Conservation (phyloP, 495 filamentous ascomycete genomes). For the Penicillium parvum region DNA sequence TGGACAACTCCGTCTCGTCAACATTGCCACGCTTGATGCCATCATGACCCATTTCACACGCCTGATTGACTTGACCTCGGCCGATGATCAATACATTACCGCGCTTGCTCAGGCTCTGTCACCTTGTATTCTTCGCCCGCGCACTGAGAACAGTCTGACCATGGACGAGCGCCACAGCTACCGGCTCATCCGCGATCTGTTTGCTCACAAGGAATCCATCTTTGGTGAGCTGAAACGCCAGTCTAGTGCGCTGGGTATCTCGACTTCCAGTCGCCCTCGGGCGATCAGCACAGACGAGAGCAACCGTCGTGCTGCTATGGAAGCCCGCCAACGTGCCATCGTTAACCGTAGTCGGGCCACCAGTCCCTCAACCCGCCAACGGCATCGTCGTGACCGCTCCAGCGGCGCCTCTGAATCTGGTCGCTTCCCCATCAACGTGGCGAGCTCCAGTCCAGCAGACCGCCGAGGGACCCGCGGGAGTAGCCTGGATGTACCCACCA, state of each 20-base stretch:
- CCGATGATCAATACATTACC: constrained; percentile 80
- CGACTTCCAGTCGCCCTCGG: constrained; percentile 54
- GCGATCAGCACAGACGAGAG: constrained; percentile 95
- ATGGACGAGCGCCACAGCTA: constrained; percentile 94
- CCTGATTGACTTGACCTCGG: constrained; percentile 92
- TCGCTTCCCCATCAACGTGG: constrained; percentile 74
- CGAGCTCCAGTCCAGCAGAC: constrained; percentile 57
- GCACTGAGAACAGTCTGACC: constrained; percentile 78
- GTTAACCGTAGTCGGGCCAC: constrained; percentile 68
- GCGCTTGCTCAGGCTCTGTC: constrained; percentile 74
- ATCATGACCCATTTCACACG: constrained; percentile 98
- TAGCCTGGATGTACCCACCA: constrained; percentile 61
- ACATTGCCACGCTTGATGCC: constrained; percentile 97
- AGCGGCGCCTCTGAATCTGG: constrained; percentile 67
- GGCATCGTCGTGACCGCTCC: constrained; percentile 72
- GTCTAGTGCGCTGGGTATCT: constrained; percentile 54
- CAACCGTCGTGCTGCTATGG: constrained; percentile 88
- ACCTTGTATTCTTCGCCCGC: constrained; percentile 84
- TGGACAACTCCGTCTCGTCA: constrained; percentile 89
- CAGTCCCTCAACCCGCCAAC: constrained; percentile 63
- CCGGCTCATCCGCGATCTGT: constrained; percentile 88
- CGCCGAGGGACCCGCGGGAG: constrained; percentile 46
- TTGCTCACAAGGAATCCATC: constrained; percentile 88
- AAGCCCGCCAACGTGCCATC: constrained; percentile 83
- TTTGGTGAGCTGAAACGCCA: constrained; percentile 96